Evolutionary conservation across 257 asterid genomes (phyloP).

Genomic region (Solanum chilense): DNA sequence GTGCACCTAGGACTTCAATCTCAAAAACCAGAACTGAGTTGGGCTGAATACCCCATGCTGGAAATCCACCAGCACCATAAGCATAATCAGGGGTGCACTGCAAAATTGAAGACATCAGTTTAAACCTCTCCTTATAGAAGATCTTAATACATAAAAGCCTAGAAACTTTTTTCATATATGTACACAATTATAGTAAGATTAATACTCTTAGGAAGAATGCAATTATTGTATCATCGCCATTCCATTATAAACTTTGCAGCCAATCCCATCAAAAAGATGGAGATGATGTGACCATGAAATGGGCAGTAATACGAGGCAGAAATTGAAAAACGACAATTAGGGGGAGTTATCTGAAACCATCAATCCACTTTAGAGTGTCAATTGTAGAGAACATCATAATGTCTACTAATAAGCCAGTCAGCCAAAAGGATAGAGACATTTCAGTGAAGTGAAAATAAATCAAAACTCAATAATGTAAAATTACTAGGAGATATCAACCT

Average conservation of each 20-base stretch:
- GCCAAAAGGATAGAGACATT: not conserved
- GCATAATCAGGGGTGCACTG: conserved; percentile 99
- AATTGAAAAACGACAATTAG: not conserved
- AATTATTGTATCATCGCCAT: not conserved
- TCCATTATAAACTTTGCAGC: not conserved
- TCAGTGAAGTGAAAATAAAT: not conserved
- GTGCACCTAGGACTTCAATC: conserved; percentile 65
- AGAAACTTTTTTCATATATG: not conserved
- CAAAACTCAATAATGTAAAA: not conserved
- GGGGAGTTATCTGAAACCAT: not conserved
- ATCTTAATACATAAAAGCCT: not conserved
- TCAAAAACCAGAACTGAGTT: conserved; percentile 74
- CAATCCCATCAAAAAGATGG: not conserved
- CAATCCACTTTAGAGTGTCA: not conserved
- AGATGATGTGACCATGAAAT: not conserved
- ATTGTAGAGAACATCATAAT: not conserved
- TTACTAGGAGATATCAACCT: not conserved
- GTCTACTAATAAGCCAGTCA: not conserved
- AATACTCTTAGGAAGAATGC: not conserved
- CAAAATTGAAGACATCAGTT: conserved; percentile 4
- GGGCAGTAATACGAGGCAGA: not conserved
- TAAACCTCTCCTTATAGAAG: not conserved
- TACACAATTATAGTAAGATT: not conserved
- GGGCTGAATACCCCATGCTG: conserved; percentile 92
- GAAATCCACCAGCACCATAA: conserved; percentile 71